Evolutionary conservation across 2,329 filamentous ascomycete species (phyloP).

Genomic region (Neofusicoccum sp.): DNA sequence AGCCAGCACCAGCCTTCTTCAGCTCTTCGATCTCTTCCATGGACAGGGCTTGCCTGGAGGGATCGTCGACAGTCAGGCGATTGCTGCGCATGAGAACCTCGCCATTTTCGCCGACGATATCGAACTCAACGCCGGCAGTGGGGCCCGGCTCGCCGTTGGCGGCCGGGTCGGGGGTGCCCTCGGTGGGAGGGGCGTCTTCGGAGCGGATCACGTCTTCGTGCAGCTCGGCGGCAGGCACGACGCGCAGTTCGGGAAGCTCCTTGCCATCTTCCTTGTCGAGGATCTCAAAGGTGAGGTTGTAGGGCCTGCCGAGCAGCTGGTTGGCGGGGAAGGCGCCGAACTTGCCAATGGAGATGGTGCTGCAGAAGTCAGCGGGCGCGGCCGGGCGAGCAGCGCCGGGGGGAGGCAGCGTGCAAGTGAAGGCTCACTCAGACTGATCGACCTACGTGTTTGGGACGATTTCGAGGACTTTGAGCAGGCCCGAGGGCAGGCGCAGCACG

Average conservation of each 20-base stretch:
- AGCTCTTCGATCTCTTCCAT: slow-evolving; percentile 69
- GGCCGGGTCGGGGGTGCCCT: slow-evolving; percentile 29
- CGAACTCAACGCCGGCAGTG: slow-evolving; percentile 39
- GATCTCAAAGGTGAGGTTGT: slow-evolving; percentile 87
- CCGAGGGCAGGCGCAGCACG: slow-evolving; percentile 58
- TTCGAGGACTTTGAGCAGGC: slow-evolving; percentile 57
- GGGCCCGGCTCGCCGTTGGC: slow-evolving; percentile 40
- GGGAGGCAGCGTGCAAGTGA: neutral
- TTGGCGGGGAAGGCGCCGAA: slow-evolving; percentile 90
- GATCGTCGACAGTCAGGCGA: slow-evolving; percentile 61
- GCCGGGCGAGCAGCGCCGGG: too few species aligned
- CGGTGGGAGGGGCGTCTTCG: slow-evolving; percentile 36
- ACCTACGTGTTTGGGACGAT: slow-evolving; percentile 65
- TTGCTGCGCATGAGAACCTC: slow-evolving; percentile 59
- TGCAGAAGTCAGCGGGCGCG: slow-evolving; percentile 37
- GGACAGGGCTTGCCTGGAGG: slow-evolving; percentile 70
- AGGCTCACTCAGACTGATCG: slow-evolving; percentile 27
- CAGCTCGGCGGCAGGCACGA: slow-evolving; percentile 77
- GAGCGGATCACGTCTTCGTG: slow-evolving; percentile 71
- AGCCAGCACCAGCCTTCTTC: slow-evolving; percentile 70
- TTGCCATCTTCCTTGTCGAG: slow-evolving; percentile 66
- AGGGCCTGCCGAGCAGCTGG: slow-evolving; percentile 85
- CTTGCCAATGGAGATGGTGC: slow-evolving; percentile 85
- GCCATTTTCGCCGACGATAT: slow-evolving; percentile 49
- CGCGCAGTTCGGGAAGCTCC: slow-evolving; percentile 66